Base-by-base conservation (phyloP, 2,329 filamentous ascomycete genomes). In the Pseudogymnoascus sp. region DNA sequence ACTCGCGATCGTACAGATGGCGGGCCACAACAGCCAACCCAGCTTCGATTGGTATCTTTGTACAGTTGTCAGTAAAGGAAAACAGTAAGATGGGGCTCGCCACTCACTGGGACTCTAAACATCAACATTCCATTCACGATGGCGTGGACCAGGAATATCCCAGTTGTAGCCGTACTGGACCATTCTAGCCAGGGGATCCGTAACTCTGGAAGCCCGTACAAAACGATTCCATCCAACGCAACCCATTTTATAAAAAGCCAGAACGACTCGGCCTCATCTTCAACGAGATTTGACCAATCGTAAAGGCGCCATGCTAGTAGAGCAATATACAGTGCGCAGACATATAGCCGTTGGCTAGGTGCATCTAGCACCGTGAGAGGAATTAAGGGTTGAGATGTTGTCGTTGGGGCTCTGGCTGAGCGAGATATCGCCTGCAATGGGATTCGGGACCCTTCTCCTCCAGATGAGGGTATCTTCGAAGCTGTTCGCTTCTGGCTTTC, bases 161-260 rank as follows among this genome's bases (percentile, higher is more conserved):
- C 78, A 42, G 89, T 82, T 61, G 90, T 88, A 0, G 86, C 86
- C 36, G 84, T 82, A 70, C 90, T 89, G 44, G 90, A 91, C 79
- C 93, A 91, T 78, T 97, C 92, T 63, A 99, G 80, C 95, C 94
- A 99, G 63, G 94, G 94, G 81, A 99, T 96, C 73, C 90, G 86
- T 69, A 99, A 75, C 67, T 89, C 84, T 15, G 95, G 93, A 61
- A 99, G 78, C 6, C 90, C 90, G 73, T 95, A 96, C 66, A 97
- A 80, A 25, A 88, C 76, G 58, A 59, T 15, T 64, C 90, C 89
- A 76, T 99, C 94, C 66, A 99, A 84, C 63, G 86, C 81, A 65
- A 90, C 84, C 94, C 94, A 99, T 82, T 97, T 99, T 71, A 96
- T 78, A 72, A 97, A 97, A 58, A 93, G 82, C 83, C 86, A 89